Percentiles rank a stretch among this genome's conserved stretches.
phyloP scores from a whole-genome alignment of 208 protist species.

The Trypanosoma grayi region DNA sequence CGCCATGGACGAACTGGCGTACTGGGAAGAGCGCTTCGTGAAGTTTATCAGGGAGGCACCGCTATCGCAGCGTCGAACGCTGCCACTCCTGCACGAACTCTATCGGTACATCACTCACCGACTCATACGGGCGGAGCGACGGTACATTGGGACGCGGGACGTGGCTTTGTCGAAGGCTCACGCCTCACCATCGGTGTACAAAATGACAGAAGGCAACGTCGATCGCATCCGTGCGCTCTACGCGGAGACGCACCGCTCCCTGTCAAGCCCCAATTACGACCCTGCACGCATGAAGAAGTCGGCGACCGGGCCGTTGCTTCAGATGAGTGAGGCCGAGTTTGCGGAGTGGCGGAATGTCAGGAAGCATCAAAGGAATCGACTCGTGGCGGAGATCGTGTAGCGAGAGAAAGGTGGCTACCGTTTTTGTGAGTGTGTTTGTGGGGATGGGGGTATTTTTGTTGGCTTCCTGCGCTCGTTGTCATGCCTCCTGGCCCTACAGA shows the following conservation, averaged over 20 bases:
- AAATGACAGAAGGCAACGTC: slow-evolving; percentile 56
- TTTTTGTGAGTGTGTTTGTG: too few relatives aligned
- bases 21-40: slow-evolving; percentile 71
- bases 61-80: slow-evolving; percentile 60
- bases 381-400: slow-evolving; percentile 55
- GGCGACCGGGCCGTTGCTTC: slow-evolving; percentile 54
- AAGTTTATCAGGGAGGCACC: slow-evolving; percentile 60
- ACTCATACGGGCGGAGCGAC: slow-evolving; percentile 67
- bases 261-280: slow-evolving; percentile 81
- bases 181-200: slow-evolving; percentile 39
- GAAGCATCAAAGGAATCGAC: slow-evolving; percentile 45
- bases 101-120: slow-evolving; percentile 71
- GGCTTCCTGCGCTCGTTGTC: too few relatives aligned
- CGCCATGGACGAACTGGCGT: slow-evolving; percentile 72
- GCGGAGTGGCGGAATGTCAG: slow-evolving; percentile 60
- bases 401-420: not conserved
- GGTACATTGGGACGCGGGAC: slow-evolving; percentile 62
- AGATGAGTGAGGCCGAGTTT: slow-evolving; percentile 71
- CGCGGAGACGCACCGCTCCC: slow-evolving; percentile 70
- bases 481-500: too few relatives aligned
- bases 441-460: too few relatives aligned
- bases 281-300: slow-evolving; percentile 80
- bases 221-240: slow-evolving; percentile 62
- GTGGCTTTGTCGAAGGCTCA: slow-evolving; percentile 32
- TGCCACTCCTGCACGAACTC: slow-evolving; percentile 77